Evolutionary conservation across 2,329 filamentous ascomycete species (phyloP).

Genomic region (Aspergillus fumigatiaffinis): DNA sequence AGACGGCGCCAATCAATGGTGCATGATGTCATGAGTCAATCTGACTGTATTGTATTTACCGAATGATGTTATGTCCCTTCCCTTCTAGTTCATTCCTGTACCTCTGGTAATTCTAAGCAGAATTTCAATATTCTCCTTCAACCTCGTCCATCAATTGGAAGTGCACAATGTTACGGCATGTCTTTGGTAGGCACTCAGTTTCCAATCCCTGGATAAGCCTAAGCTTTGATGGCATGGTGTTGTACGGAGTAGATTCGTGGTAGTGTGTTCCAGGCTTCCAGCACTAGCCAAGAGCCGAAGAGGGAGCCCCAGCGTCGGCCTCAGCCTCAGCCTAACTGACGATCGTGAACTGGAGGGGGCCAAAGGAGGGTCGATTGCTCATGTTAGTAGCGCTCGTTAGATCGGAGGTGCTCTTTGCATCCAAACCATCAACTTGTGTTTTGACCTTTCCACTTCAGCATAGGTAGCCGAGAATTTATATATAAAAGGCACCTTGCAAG

Average conservation of each 20-base stretch:
- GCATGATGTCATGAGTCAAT: neutral
- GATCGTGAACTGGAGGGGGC: neutral
- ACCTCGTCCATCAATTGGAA: neutral
- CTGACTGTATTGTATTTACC: neutral
- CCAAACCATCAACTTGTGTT: neutral
- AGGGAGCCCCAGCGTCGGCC: no score
- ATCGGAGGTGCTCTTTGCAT: neutral
- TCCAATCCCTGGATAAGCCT: neutral
- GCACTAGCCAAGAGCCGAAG: neutral
- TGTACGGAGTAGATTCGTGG: neutral
- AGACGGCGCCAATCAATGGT: neutral
- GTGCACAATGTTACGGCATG: neutral
- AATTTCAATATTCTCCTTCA: neutral
- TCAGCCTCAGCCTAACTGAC: neutral
- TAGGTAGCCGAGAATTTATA: neutral
- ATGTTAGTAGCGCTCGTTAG: neutral
- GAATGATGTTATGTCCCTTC: neutral
- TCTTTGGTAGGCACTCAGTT: neutral
- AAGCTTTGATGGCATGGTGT: neutral
- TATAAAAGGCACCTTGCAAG: neutral
- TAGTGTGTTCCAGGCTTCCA: neutral
- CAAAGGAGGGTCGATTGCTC: neutral
- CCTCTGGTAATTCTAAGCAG: neutral
- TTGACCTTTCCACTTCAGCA: neutral
- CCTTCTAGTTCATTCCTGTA: neutral